Evolutionary conservation across 2,329 filamentous ascomycete genomes (phyloP).

Genomic region (Alternaria panax): DNA sequence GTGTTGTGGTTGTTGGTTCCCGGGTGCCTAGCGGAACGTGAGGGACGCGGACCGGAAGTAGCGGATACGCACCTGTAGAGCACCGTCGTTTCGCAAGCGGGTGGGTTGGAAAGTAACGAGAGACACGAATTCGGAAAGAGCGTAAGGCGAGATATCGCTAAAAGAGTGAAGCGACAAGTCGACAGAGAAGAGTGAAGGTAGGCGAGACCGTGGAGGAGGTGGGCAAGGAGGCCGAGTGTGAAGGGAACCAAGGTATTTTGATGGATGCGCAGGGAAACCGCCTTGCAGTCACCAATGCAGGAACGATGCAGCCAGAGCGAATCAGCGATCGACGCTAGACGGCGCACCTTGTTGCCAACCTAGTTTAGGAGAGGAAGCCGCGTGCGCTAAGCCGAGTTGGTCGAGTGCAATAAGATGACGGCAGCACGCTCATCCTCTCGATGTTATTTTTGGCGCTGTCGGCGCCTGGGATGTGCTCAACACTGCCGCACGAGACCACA

Average conservation of each 20-base stretch:
- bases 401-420: conserved; percentile 19
- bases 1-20: conserved; percentile 21
- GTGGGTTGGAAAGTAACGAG: conserved; percentile 27
- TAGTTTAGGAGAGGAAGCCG: conserved; percentile 8
- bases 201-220: conserved; percentile 46
- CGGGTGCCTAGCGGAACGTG: conserved; percentile 29
- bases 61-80: conserved; percentile 39
- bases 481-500: conserved; percentile 2
- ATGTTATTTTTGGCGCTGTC: conserved; percentile 16
- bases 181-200: conserved; percentile 37
- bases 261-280: conserved; percentile 26
- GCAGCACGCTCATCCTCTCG: conserved; percentile 17
- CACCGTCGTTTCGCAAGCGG: conserved; percentile 21
- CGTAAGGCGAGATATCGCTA: conserved; percentile 61
- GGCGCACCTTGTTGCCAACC: conserved; percentile 7
- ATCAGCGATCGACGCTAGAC: conserved; percentile 9
- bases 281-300: conserved; percentile 28
- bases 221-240: conserved; percentile 32
- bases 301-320: conserved; percentile 15
- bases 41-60: conserved; percentile 18
- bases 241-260: conserved; percentile 26
- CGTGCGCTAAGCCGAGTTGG: conserved; percentile 24
- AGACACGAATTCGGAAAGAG: conserved; percentile 46
- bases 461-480: conserved; percentile 5
- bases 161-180: conserved; percentile 69